Evolutionary conservation across 2,329 filamentous ascomycete genomes (phyloP).

Genomic region (Byssoonygena ceratinophila): DNA sequence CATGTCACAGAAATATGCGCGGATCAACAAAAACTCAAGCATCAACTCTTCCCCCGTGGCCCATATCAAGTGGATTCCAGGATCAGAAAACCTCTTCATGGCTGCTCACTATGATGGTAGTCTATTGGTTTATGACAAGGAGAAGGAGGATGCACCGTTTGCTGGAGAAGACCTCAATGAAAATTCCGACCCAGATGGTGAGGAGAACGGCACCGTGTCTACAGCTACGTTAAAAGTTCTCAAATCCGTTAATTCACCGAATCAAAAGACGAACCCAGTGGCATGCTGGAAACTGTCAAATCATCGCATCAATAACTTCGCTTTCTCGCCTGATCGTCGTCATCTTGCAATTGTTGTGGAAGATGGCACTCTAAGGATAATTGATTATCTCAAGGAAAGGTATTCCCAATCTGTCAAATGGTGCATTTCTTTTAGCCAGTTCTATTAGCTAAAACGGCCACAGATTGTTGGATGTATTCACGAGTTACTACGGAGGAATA

Average conservation of each 20-base stretch:
- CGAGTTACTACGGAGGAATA: constrained; percentile 86
- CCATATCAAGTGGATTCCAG: constrained; percentile 85
- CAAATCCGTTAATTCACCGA: constrained; percentile 88
- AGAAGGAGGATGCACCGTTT: constrained; percentile 80
- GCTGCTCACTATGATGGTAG: constrained; percentile 87
- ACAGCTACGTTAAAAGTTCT: constrained; percentile 47
- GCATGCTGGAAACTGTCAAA: constrained; percentile 88
- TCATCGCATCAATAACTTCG: constrained; percentile 78
- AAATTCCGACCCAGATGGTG: constrained; percentile 26
- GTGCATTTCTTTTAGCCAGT: not conserved
- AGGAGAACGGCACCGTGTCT: constrained; percentile 22
- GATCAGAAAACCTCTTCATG: constrained; percentile 85
- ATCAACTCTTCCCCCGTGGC: constrained; percentile 80
- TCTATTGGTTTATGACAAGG: constrained; percentile 91
- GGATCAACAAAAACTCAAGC: constrained; percentile 90
- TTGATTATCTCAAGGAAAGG: constrained; percentile 88
- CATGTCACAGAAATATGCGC: constrained; percentile 86
- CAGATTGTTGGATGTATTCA: constrained; percentile 75
- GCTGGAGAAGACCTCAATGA: constrained; percentile 51
- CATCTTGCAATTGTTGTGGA: constrained; percentile 86
- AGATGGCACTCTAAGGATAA: constrained; percentile 76
- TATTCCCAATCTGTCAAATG: constrained; percentile 35
- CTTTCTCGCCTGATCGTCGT: constrained; percentile 79
- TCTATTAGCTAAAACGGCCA: not conserved
- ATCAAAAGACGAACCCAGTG: constrained; percentile 87